Percentiles rank a stretch among this genome's conserved stretches.
Conservation (phyloP, 2,329 filamentous ascomycete genomes). For the Achaetomium macrosporum region DNA sequence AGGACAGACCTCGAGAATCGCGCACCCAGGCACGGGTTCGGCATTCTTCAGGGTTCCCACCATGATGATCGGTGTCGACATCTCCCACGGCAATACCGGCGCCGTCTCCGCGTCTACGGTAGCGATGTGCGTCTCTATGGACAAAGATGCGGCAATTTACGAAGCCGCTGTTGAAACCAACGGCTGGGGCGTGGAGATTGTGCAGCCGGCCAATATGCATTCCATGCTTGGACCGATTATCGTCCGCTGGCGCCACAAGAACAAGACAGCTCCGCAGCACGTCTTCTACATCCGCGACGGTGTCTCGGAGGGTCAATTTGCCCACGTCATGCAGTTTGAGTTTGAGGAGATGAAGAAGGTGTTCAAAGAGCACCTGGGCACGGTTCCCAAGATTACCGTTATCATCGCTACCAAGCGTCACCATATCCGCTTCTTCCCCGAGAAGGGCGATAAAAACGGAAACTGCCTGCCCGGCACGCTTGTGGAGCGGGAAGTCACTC, state of each 20-base stretch:
- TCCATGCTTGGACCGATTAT: conserved; percentile 60
- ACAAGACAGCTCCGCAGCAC: conserved; percentile 57
- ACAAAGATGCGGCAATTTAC: conserved; percentile 67
- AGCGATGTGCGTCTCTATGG: conserved; percentile 77
- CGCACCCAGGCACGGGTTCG: conserved; percentile 30
- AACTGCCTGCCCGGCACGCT: conserved; percentile 84
- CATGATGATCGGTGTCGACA: conserved; percentile 85
- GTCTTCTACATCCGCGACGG: conserved; percentile 93
- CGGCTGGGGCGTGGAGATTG: conserved; percentile 73
- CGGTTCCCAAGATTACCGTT: conserved; percentile 66
- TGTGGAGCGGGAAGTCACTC: conserved; percentile 83
- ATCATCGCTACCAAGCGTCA: conserved; percentile 91
- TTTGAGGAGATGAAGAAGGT: conserved; percentile 61
- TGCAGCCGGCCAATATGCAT: conserved; percentile 60
- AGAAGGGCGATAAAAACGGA: conserved; percentile 62
- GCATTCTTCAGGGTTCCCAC: conserved; percentile 51
- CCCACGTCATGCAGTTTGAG: conserved; percentile 73
- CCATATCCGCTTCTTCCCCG: conserved; percentile 87
- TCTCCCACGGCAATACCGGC: conserved; percentile 76
- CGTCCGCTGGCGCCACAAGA: conserved; percentile 56
- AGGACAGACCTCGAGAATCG: conserved; percentile 59
- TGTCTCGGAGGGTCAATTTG: conserved; percentile 80
- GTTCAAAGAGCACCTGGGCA: conserved; percentile 39
- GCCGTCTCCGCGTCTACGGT: conserved; percentile 67
- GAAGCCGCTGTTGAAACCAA: conserved; percentile 77